Conservation (phyloP, 1,139 yeast species). For the Wickerhamomyces sp. region DNA sequence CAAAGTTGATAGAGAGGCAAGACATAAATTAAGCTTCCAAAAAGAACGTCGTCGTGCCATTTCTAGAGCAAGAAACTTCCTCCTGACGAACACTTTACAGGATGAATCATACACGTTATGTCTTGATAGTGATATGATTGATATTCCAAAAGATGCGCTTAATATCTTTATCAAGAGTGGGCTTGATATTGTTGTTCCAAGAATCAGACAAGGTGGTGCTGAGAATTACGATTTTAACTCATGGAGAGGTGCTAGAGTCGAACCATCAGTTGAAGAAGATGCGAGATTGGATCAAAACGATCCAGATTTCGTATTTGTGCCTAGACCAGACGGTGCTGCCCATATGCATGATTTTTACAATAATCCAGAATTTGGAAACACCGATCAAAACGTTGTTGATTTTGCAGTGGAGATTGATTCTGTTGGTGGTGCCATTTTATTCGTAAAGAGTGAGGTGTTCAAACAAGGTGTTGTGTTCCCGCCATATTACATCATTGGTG, state of each 20-base stretch:
- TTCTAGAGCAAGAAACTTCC: conserved; percentile 29
- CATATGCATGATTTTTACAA: conserved; percentile 16
- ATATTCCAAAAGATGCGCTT: conserved; percentile 17
- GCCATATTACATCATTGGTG: conserved; percentile 39
- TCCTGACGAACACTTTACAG: conserved; percentile 21
- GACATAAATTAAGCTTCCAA: conserved; percentile 23
- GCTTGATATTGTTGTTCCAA: conserved; percentile 20
- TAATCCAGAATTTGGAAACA: conserved; percentile 1
- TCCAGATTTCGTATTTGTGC: conserved; percentile 16
- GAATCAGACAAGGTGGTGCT: conserved; percentile 18
- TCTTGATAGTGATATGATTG: conserved; percentile 21
- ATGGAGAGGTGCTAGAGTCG: conserved; percentile 28
- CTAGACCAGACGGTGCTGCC: conserved; percentile 11
- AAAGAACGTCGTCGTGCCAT: conserved; percentile 27
- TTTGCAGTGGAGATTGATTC: conserved; percentile 31
- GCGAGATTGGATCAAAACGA: conserved; percentile 47
- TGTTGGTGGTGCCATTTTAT: conserved; percentile 46
- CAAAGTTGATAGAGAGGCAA: conserved; percentile 13
- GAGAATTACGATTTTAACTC: conserved; percentile 24
- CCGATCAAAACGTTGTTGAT: neutral
- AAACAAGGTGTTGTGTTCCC: conserved; percentile 44
- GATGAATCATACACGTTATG: conserved; percentile 25
- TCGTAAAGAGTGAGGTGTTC: conserved; percentile 37
- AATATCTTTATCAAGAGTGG: conserved; percentile 10
- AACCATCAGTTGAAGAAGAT: conserved; percentile 47